Percentiles rank a stretch among this genome's conserved stretches.
Evolutionary conservation across 768 basidiomycete species (phyloP).

Genomic region (Tephrocybe rancida): DNA sequence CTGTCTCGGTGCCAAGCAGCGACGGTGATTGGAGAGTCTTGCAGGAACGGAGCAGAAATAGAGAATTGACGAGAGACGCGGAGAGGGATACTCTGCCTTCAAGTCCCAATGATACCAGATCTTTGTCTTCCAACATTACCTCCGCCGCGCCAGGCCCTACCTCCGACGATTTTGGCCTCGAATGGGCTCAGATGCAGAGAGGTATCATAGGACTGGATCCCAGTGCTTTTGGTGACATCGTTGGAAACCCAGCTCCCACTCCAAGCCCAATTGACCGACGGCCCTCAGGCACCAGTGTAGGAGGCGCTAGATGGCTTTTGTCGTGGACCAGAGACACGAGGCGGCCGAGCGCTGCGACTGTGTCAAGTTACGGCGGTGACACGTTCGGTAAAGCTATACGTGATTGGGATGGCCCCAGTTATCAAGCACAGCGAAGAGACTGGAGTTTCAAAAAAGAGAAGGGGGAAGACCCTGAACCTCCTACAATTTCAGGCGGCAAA

Average conservation of each 20-base stretch:
- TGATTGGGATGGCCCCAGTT: conserved; percentile 48
- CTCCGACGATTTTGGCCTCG: conserved; percentile 46
- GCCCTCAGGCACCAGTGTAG: conserved; percentile 12
- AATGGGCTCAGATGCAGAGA: conserved; percentile 36
- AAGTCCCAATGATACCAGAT: background rate
- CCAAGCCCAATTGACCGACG: conserved; percentile 14
- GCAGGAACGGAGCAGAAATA: conserved; percentile 39
- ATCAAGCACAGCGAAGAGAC: conserved; percentile 41
- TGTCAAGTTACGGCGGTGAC: conserved; percentile 40
- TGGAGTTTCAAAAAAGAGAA: conserved; percentile 67
- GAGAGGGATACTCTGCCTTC: background rate
- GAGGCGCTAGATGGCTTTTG: conserved; percentile 19
- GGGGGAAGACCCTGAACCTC: conserved; percentile 32
- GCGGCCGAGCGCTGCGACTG: conserved; percentile 45
- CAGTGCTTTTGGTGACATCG: conserved; percentile 27
- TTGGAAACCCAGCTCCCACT: conserved; percentile 14
- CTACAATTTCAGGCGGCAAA: conserved; percentile 6
- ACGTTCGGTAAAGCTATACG: conserved; percentile 42
- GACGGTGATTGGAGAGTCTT: conserved; percentile 59
- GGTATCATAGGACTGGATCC: conserved; percentile 32
- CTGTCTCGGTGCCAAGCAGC: conserved; percentile 50
- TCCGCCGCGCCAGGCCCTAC: conserved; percentile 3
- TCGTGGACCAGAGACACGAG: conserved; percentile 27
- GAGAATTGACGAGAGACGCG: conserved; percentile 22
- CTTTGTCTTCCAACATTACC: conserved; percentile 1